Evolutionary conservation across 495 filamentous ascomycete genomes (phyloP).

Genomic region (Staphylotrichum longicolle): DNA sequence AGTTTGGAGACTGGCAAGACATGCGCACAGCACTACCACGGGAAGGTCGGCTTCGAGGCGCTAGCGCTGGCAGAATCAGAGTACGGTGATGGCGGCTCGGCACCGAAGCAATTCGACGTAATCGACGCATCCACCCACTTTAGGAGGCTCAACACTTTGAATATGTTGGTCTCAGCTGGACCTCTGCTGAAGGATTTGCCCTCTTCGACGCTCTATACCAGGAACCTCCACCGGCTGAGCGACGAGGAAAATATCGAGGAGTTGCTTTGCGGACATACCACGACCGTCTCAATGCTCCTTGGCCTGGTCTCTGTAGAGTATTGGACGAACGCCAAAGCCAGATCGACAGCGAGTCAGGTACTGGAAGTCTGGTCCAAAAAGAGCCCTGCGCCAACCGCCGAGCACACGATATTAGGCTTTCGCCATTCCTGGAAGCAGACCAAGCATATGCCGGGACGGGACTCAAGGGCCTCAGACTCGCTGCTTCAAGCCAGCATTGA

Average conservation of each 20-base stretch:
- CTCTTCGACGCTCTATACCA: conserved; percentile 49
- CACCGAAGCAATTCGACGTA: conserved; percentile 51
- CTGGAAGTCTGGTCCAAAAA: conserved; percentile 10
- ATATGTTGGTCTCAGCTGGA: conserved; percentile 46
- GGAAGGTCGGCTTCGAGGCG: conserved; percentile 24
- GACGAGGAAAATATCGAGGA: conserved; percentile 26
- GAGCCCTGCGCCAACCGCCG: not conserved
- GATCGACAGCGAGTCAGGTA: conserved; percentile 34
- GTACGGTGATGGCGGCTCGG: conserved; percentile 35
- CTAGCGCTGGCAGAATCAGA: conserved; percentile 42
- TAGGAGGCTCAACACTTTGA: conserved; percentile 50
- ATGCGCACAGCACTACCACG: conserved; percentile 34
- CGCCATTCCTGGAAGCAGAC: conserved; percentile 31
- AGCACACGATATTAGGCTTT: conserved; percentile 23
- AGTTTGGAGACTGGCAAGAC: conserved; percentile 19
- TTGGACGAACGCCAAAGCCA: conserved; percentile 47
- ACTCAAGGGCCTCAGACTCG: not conserved
- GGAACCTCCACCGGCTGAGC: conserved; percentile 31
- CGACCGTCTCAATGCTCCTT: conserved; percentile 47
- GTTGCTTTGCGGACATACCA: conserved; percentile 45
- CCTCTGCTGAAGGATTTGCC: conserved; percentile 44
- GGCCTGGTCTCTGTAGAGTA: conserved; percentile 49
- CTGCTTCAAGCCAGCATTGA: conserved; percentile 17
- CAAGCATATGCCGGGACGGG: conserved; percentile 21
- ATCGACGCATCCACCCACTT: conserved; percentile 58